These are phyloP conservation scores for Phialophora chinensis DNA, from an alignment of 2,329 filamentous ascomycete species.

Conservation along the genomic window DNA sequence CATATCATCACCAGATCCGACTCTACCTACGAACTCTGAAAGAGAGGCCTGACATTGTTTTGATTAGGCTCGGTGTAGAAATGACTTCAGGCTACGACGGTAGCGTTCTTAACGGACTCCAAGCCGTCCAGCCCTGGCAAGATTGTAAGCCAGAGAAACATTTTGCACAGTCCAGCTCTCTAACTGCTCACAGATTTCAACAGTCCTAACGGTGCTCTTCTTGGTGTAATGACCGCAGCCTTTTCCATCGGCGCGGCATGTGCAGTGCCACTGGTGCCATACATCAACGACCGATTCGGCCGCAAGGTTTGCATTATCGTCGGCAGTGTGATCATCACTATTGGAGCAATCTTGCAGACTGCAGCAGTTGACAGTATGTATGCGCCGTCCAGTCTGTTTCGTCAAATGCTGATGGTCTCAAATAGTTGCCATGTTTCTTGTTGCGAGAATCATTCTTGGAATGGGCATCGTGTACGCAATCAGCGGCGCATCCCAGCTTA, in stretches of 20 bases:
- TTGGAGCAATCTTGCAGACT: constrained; percentile 50
- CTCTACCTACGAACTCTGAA: not conserved
- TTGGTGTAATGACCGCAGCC: constrained; percentile 30
- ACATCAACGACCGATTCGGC: constrained; percentile 56
- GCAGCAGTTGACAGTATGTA: constrained; percentile 35
- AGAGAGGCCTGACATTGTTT: not conserved
- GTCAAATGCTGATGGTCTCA: constrained; percentile 8
- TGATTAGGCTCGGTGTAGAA: constrained; percentile 63
- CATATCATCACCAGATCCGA: not conserved
- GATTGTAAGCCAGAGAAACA: constrained; percentile 49
- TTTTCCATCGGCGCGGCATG: constrained; percentile 55
- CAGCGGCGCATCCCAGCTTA: constrained; percentile 43
- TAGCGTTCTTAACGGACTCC: constrained; percentile 33
- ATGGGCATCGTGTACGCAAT: constrained; percentile 30
- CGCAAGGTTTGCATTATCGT: constrained; percentile 55
- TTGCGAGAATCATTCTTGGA: constrained; percentile 30
- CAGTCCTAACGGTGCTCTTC: constrained; percentile 24
- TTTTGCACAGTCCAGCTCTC: constrained; percentile 49
- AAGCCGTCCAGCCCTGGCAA: constrained; percentile 31
- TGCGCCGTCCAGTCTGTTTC: not conserved
- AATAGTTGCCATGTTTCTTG: constrained; percentile 29
- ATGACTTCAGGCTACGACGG: constrained; percentile 54
- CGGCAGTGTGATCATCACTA: constrained; percentile 55
- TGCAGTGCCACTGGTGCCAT: constrained; percentile 54
- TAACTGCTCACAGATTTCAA: constrained; percentile 59